Evolutionary conservation across 2,329 filamentous ascomycete species (phyloP), one percentile per base, ranked within the genome.

Genomic region (Aspergillus quadricinctus): DNA sequence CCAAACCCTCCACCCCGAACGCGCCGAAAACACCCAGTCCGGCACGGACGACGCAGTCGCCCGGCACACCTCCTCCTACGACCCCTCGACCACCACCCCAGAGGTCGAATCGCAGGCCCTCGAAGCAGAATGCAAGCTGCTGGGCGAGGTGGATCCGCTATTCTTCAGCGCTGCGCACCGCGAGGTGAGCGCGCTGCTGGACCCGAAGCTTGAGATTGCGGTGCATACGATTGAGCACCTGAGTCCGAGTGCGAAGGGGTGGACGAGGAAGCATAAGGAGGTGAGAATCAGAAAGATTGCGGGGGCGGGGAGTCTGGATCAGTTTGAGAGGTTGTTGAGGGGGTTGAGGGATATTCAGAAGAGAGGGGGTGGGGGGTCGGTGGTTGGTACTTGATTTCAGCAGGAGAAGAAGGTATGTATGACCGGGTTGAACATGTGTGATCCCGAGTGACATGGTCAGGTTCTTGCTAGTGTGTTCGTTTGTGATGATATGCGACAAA

Each of bases 21-120:
- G 60, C 21, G 43, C 52, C 4, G 67, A 69, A 21, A 67, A 58
- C 7, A 64, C 63, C 27, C 59, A 65, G 48, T 62, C 59, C 9
- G 67, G 67, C n/a, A 62, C 65, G 10, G 67, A 69, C 35, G 65
- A 67, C 25, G 66, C 65, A 51, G 64, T 67, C 8, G 66, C 58
- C 1, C 57, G 56, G 3, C 65, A 69, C 57, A 61, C 60, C 23
- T 64, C 62, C 3, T 66, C 67, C 11, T 69, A 66, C 48, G 66
- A 69, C 29, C 66, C 65, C 3, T 52, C 57, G 9, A 62, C 52
- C 41, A 67, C 66, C 19, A 54, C 54, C 19, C 61, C 64, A 0
- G 65, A 64, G 6, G 50, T 52, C 11, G 66, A 69, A 35, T 59
- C 60, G 1, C 55, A 52, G 6, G 63, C 59, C 4, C 56, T 65